Conservation (phyloP, 148 eudicot species). For the Rhododendron williamsianum region DNA sequence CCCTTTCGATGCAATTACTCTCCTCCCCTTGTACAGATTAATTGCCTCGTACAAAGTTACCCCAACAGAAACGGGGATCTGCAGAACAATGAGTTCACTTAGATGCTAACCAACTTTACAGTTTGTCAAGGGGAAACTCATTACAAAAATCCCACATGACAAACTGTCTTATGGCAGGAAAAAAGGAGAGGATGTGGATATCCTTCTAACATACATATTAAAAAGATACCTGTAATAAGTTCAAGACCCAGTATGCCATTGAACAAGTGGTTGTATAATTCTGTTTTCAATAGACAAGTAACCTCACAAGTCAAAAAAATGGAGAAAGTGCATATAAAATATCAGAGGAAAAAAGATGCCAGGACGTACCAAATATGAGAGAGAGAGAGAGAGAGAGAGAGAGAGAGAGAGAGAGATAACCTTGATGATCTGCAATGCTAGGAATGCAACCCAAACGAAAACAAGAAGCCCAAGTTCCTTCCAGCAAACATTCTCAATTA, state of each 20-base stretch:
- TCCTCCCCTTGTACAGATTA: conserved; percentile 61
- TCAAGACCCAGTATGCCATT: conserved; percentile 61
- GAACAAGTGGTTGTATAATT: conserved; percentile 57
- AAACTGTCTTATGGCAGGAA: background rate
- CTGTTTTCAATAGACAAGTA: conserved; percentile 33
- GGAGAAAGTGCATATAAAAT: background rate
- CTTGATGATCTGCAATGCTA: conserved; percentile 68
- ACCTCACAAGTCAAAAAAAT: background rate
- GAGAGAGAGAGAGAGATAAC: conserved; percentile 18
- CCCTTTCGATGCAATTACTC: conserved; percentile 65
- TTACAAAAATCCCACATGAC: background rate
- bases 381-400: too few species aligned
- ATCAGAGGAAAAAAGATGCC: background rate
- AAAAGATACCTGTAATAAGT: conserved; percentile 64
- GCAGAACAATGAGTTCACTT: conserved; percentile 11
- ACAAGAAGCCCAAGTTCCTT: conserved; percentile 75
- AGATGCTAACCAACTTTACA: background rate
- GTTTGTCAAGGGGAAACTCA: background rate
- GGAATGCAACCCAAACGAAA: conserved; percentile 78
- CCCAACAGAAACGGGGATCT: conserved; percentile 77
- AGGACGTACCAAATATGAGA: background rate
- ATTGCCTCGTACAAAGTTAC: conserved; percentile 66
- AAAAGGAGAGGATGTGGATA: background rate
- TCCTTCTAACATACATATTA: background rate
- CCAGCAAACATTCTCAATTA: conserved; percentile 72